Conservation (phyloP, 352 stramenopile genomes). For the Globisporangium orthogonon region DNA sequence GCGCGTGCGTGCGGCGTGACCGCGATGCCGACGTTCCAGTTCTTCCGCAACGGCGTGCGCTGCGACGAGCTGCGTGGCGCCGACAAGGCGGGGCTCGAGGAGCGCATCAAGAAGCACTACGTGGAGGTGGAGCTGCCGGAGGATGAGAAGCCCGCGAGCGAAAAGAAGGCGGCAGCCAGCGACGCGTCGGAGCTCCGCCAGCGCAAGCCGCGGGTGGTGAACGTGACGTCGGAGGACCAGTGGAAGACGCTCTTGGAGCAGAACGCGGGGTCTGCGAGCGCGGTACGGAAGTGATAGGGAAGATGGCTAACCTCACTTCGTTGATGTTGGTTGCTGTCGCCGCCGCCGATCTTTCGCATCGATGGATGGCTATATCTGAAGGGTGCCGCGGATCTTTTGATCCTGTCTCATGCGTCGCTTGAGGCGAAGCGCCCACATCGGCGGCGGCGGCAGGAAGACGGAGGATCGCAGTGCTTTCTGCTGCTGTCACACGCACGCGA, state of each 20-base stretch:
- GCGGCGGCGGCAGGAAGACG: background rate
- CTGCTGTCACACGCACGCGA: background rate
- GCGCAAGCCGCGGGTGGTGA: conserved; percentile 44
- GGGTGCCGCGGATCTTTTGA: background rate
- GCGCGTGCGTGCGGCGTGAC: conserved; percentile 64
- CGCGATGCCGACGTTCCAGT: conserved; percentile 95
- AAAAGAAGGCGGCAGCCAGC: background rate
- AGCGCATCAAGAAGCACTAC: conserved; percentile 67
- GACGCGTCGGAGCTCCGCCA: conserved; percentile 34
- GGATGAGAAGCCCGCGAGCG: conserved; percentile 39
- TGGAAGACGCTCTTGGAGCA: conserved; percentile 45
- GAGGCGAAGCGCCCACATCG: background rate
- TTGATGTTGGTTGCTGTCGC: background rate
- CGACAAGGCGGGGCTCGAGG: conserved; percentile 53
- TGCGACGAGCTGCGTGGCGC: conserved; percentile 87
- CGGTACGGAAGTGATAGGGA: conserved; percentile 22
- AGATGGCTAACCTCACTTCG: background rate
- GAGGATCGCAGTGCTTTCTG: background rate
- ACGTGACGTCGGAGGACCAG: conserved; percentile 42
- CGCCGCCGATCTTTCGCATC: background rate
- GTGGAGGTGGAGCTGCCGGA: conserved; percentile 67
- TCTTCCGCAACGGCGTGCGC: conserved; percentile 88
- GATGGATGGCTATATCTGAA: background rate
- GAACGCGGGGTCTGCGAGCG: conserved; percentile 32
- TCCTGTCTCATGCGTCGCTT: background rate